These are phyloP conservation scores for Pichia scutulata DNA, from an alignment of 805 yeast species.

Conservation along the genomic window DNA sequence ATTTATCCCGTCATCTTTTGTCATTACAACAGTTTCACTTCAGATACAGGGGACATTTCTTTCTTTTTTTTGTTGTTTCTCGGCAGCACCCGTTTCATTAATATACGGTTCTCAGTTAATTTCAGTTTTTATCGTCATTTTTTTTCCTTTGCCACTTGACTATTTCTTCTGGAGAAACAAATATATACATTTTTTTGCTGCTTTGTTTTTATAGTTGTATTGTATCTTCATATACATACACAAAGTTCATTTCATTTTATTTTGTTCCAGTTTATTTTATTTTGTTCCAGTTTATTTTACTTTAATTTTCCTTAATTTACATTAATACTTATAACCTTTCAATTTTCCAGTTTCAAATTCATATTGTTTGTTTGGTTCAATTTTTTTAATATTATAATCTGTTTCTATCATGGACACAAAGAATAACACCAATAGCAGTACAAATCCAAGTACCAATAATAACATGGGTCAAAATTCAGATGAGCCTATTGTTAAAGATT, in stretches of 20 bases:
- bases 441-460: not conserved
- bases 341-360: not conserved
- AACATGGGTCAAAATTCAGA: not conserved
- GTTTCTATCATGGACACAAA: not conserved
- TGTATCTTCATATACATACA: not conserved
- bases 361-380: not conserved
- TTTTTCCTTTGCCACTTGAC: not conserved
- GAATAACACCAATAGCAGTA: not conserved
- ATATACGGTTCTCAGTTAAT: not conserved
- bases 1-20: not conserved
- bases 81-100: not conserved
- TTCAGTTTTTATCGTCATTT: not conserved
- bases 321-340: not conserved
- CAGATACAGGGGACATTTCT: not conserved
- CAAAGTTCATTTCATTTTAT: too few species aligned
- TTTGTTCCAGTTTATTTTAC: too few species aligned
- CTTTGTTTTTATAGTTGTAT: not conserved
- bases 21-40: not conserved
- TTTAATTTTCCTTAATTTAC: not conserved
- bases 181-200: not conserved
- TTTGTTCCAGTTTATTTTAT: not conserved
- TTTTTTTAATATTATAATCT: not conserved
- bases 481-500: conserved; percentile 29
- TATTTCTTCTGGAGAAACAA: not conserved
- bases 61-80: not conserved